Base-by-base conservation (phyloP, 2,329 filamentous ascomycete species). In the Fusarium drepaniforme region DNA sequence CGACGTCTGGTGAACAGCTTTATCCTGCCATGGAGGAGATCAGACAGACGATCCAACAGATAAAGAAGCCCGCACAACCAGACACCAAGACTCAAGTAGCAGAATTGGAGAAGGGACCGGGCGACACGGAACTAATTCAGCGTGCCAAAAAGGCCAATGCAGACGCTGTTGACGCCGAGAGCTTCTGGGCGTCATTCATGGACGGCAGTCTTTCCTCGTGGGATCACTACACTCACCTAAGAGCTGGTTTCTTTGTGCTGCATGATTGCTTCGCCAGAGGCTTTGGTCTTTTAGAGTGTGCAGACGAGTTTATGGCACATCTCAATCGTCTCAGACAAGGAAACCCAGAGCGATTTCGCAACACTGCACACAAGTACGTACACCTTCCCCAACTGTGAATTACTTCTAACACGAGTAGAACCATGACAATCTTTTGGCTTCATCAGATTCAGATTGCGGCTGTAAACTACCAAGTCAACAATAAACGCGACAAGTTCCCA, bases 391-490 rank as follows among this genome's bases (percentile, higher is more conserved):
- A 8, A 6, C 0, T 1, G 12, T 3, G 7, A 28, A 3, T n/a
- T 5, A 0, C 7, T 0, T 44, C 35, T 66, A 2, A 70, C 3
- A 23, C 40, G 9, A 33, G 3, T 3, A 81, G 80, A 5, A 81
- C 80, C 2, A 81, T 83, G 79, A 83, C 82, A 0, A 68, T 80
- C 4, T 84, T 84, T 57, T 83, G 82, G 79, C 75, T 84, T 4
- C 72, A 81, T 23, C 80, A 81, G n/a, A 79, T 84, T 1, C 80
- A 81, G 18, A 62, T 80, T 4, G 79, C 82, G 2, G 75, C 81
- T 9, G 66, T 80, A 2, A 71, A 73, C 13, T 80, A 79, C 59
- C 76, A 78, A 49, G 59, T 75, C 4, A 58, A 70, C 9, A 62
- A 71, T 2, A 25, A 60, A 15, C 33, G 64, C 3, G 30, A 38